Base-by-base conservation (phyloP, 306 rosid species). In the Oxytropis ochrocephala region DNA sequence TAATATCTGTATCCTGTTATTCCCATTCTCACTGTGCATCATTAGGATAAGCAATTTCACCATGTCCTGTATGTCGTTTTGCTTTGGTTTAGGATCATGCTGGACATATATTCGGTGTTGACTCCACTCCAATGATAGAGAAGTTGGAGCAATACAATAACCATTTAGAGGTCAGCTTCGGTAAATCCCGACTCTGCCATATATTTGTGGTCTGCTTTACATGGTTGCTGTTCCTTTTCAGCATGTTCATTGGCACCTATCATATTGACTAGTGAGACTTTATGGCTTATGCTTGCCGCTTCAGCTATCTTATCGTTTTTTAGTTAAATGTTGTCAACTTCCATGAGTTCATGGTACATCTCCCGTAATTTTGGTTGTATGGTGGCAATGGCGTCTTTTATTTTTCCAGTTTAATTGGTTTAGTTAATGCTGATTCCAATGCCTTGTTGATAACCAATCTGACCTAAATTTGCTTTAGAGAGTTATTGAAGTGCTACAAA, bases 61-160 rank as follows among this genome's bases (percentile, higher is more conserved):
- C 58, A 38, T 63, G 39, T 51, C 60, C 39, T 73, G 11, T 78
- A 27, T 73, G 32, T 24, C 65, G 4, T 64, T 54, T 65, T 69
- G 63, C 33, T 56, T 14, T 70, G 79, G 68, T 63, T 73, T 72
- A 90, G 97, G 98, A 94, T 81, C 98, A 94, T 59, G 97, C 97
- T 5, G 98, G 98, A 35, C 98, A 90, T 82, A 94, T 94, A 82
- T 94, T 90, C 84, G 97, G 98, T 58, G 96, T 94, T 68, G 91
- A 94, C 80, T 94, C 98, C 19, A 69, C 59, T 50, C 95, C 89
- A 33, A 90, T 94, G 98, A 76, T 85, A 49, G 97, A 90, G 77
- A 94, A 94, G 61, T 80, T 94, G 89, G 84, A 90, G 85, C 96
- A 94, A 69, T 94, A 94, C 81, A 90, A 94, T 86, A 77, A 57